These are phyloP conservation scores for Micractinium conductrix DNA, from an alignment of 139 green algal genomes.

Conservation along the genomic window DNA sequence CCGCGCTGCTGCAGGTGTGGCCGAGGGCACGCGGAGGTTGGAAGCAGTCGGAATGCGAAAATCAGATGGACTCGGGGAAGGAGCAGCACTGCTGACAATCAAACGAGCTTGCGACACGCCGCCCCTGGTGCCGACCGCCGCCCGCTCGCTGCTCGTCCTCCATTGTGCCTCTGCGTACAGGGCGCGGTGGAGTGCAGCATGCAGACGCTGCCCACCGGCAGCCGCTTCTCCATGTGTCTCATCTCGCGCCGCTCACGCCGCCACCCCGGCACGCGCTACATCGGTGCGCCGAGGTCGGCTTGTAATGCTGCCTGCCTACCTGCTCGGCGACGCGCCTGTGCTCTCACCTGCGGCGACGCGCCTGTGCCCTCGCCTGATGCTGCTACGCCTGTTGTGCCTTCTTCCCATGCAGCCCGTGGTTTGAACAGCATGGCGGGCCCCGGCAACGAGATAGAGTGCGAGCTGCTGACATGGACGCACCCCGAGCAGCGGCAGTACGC, in stretches of 20 bases:
- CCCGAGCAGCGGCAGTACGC: not conserved
- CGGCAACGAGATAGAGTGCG: conserved; percentile 98
- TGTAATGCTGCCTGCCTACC: not conserved
- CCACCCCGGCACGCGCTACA: conserved; percentile 94
- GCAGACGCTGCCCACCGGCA: conserved; percentile 64
- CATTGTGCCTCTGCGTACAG: conserved; percentile 52
- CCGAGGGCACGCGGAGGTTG: not conserved
- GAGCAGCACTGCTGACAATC: not conserved
- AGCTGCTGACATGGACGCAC: conserved; percentile 86
- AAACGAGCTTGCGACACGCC: not conserved
- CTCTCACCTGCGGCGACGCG: not conserved
- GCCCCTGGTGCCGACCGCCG: not conserved
- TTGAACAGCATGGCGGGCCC: conserved; percentile 88
- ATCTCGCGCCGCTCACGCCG: conserved; percentile 81
- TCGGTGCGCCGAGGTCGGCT: conserved; percentile 39
- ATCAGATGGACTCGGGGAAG: not conserved
- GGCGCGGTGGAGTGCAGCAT: conserved; percentile 84
- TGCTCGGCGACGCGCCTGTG: not conserved
- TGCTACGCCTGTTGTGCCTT: not conserved
- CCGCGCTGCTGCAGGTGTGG: conserved; percentile 71
- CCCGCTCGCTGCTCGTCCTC: no score
- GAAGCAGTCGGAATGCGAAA: not conserved
- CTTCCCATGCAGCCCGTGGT: conserved; percentile 68
- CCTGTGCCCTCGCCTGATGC: not conserved
- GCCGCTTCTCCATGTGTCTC: conserved; percentile 70